Evolutionary conservation across 106 monocot species (phyloP).

Genomic region (Amphibolis antarctica): DNA sequence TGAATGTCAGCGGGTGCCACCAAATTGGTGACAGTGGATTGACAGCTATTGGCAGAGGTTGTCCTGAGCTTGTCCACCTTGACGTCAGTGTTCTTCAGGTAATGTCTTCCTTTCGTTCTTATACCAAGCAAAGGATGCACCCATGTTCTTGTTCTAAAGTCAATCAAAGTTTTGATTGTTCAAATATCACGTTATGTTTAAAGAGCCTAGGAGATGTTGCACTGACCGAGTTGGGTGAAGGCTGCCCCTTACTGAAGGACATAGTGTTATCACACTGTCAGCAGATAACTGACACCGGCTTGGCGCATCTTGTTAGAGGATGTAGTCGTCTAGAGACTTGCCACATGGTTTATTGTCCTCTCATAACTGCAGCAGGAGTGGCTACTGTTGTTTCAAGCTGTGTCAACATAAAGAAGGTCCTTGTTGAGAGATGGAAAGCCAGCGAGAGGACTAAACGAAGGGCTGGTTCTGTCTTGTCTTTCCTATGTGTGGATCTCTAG

Average conservation of each 20-base stretch:
- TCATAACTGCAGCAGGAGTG: conserved; percentile 58
- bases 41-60: conserved; percentile 75
- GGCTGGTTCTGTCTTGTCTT: conserved; percentile 54
- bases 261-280: conserved; percentile 64
- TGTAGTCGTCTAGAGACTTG: conserved; percentile 59
- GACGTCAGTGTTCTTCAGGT: conserved; percentile 92
- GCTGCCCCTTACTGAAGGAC: conserved; percentile 65
- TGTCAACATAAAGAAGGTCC: conserved; percentile 57
- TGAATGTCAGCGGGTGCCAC: conserved; percentile 83
- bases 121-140: background rate
- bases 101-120: background rate
- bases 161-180: conserved; percentile 6
- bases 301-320: conserved; percentile 65
- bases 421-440: conserved; percentile 86
- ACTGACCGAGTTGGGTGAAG: conserved; percentile 60
- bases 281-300: conserved; percentile 65
- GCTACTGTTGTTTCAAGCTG: conserved; percentile 80
- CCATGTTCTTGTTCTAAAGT: background rate
- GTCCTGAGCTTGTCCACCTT: conserved; percentile 53
- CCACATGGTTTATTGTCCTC: conserved; percentile 90
- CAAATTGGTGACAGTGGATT: conserved; percentile 61
- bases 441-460: conserved; percentile 65
- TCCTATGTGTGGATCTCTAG: conserved; percentile 66
- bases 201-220: conserved; percentile 64
- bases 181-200: background rate